Percentiles rank a stretch among this genome's conserved stretches.
These are phyloP conservation scores for Pyrenophora seminiperda DNA, from an alignment of 2,329 filamentous ascomycete species.

Conservation along the genomic window DNA sequence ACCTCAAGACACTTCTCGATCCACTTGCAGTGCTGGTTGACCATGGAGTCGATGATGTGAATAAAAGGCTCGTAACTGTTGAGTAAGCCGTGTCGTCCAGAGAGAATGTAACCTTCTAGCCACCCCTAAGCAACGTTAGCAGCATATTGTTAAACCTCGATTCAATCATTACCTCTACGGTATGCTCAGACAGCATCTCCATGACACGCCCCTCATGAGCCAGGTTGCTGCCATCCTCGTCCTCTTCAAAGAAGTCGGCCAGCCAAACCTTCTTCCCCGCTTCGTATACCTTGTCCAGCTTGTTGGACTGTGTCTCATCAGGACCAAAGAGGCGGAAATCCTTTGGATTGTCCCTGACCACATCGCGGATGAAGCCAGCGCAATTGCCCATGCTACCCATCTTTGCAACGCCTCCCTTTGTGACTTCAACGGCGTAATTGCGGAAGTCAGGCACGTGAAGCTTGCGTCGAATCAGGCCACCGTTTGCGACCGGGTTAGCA, in stretches of 20 bases:
- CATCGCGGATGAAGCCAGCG: constrained; percentile 68
- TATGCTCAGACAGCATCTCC: constrained; percentile 85
- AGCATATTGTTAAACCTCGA: not conserved
- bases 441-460: constrained; percentile 73
- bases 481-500: constrained; percentile 76
- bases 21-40: constrained; percentile 87
- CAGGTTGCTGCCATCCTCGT: constrained; percentile 74
- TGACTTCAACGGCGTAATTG: constrained; percentile 67
- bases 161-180: constrained; percentile 61
- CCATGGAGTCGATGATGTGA: constrained; percentile 83
- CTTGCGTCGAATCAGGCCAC: constrained; percentile 69
- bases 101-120: constrained; percentile 79
- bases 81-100: constrained; percentile 74
- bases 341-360: constrained; percentile 66
- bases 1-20: constrained; percentile 81
- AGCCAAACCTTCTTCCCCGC: constrained; percentile 81
- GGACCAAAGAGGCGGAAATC: constrained; percentile 79
- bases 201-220: constrained; percentile 72
- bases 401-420: constrained; percentile 62
- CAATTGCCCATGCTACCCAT: constrained; percentile 73
- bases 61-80: constrained; percentile 86
- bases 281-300: constrained; percentile 72
- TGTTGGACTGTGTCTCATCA: constrained; percentile 83
- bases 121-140: constrained; percentile 53
- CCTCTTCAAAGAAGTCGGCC: constrained; percentile 77